A percentile compares a stretch with the other conserved stretches of the same genome.
Evolutionary conservation across 306 rosid genomes (phyloP).

Genomic region (Castanopsis chinensis): DNA sequence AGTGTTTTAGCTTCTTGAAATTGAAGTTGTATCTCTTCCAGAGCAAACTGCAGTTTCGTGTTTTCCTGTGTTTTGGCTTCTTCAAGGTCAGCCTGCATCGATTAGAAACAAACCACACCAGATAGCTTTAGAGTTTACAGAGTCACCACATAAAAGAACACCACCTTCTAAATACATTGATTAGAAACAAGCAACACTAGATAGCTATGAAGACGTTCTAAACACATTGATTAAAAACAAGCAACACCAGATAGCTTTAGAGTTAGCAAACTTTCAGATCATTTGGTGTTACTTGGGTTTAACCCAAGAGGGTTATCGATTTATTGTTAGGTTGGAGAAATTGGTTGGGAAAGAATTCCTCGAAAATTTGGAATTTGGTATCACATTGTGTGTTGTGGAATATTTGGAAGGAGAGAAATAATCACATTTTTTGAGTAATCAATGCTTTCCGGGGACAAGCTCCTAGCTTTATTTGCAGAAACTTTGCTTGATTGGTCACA

Average conservation of each 20-base stretch:
- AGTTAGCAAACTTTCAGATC: neutral
- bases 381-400: too few species aligned
- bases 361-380: too few species aligned
- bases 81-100: conserved; percentile 59
- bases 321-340: too few species aligned
- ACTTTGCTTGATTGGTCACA: too few species aligned
- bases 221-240: conserved; percentile 23
- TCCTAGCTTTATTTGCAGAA: too few species aligned
- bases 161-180: conserved; percentile 7
- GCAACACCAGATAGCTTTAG: conserved; percentile 16
- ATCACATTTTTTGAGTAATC: too few species aligned
- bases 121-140: neutral
- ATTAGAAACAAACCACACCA: conserved; percentile 25
- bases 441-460: too few species aligned
- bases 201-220: neutral
- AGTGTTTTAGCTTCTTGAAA: conserved; percentile 48
- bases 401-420: too few species aligned
- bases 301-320: too few species aligned
- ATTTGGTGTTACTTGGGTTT: too few species aligned
- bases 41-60: conserved; percentile 57
- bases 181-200: conserved; percentile 26
- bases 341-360: too few species aligned
- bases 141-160: too few species aligned
- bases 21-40: conserved; percentile 54
- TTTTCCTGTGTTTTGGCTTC: conserved; percentile 73